These are phyloP conservation scores for Melampsora larici-populina DNA, from an alignment of 1,284 basidiomycete species.

Conservation along the genomic window DNA sequence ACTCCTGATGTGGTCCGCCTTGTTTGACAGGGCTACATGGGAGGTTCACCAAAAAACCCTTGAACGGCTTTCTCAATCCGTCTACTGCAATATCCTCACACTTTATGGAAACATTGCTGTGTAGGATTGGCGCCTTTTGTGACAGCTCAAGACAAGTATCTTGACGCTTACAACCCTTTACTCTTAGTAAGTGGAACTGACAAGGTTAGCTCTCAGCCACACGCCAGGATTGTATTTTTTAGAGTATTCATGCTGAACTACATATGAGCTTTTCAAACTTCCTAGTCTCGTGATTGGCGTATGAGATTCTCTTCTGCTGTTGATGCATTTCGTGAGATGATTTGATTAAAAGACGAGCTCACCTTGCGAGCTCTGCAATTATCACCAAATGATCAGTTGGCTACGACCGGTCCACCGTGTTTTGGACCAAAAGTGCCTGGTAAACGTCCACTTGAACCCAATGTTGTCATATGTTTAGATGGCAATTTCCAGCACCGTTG, in stretches of 20 bases:
- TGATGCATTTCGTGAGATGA: slow-evolving; percentile 7
- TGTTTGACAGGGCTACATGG: not conserved
- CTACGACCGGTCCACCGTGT: not conserved
- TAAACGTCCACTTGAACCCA: not conserved
- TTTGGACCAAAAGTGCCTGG: not conserved
- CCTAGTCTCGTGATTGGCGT: not conserved
- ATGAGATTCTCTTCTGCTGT: not conserved
- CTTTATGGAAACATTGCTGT: slow-evolving; percentile 11
- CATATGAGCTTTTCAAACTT: no score
- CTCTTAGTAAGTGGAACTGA: not conserved
- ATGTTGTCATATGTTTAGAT: slow-evolving; percentile 9
- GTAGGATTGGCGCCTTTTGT: not conserved
- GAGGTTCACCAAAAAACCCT: not conserved
- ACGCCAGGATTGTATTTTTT: no score
- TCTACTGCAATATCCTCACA: slow-evolving; percentile 5
- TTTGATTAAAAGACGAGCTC: not conserved
- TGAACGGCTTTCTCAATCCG: slow-evolving; percentile 11
- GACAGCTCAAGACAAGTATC: slow-evolving; percentile 5
- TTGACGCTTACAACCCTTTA: not conserved
- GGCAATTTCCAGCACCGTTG: no score
- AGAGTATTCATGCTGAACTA: no score
- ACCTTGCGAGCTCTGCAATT: no score
- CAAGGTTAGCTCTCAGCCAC: no score
- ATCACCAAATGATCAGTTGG: no score
- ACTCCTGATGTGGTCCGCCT: slow-evolving; percentile 6